Evolutionary conservation across 2,329 filamentous ascomycete genomes (phyloP).

Genomic region (Sclerotinia borealis): DNA sequence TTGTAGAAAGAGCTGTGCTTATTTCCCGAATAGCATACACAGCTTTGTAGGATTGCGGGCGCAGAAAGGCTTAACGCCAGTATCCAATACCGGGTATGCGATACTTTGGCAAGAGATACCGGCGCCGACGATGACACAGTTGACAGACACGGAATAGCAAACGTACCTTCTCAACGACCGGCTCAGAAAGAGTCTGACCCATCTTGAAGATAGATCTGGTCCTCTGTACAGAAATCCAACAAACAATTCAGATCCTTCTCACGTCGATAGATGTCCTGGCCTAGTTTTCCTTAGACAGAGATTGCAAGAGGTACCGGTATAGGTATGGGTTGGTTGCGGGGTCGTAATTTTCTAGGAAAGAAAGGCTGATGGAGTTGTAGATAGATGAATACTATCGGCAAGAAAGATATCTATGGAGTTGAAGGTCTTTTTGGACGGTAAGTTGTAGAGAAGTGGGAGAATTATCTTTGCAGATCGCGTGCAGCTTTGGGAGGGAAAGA

Average conservation of each 20-base stretch:
- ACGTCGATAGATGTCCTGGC: not conserved
- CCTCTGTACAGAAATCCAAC: slow-evolving; percentile 27
- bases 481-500: slow-evolving; percentile 6
- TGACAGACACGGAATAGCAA: slow-evolving; percentile 11
- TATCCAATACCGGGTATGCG: not conserved
- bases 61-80: not conserved
- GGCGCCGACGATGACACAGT: slow-evolving; percentile 2
- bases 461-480: slow-evolving; percentile 12
- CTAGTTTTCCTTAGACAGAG: slow-evolving; percentile 6
- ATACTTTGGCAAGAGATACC: not conserved
- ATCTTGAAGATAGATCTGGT: slow-evolving; percentile 43
- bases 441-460: not conserved
- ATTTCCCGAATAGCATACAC: not conserved
- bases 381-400: slow-evolving; percentile 8
- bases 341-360: not conserved
- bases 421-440: not conserved
- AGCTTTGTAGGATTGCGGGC: not conserved
- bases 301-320: slow-evolving; percentile 5
- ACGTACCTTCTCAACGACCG: slow-evolving; percentile 96
- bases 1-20: not conserved
- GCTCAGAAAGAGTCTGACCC: slow-evolving; percentile 99
- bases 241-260: slow-evolving; percentile 8
- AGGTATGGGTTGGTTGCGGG: slow-evolving; percentile 9
- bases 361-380: not conserved
- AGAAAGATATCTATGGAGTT: not conserved